Evolutionary conservation across 805 yeast species (phyloP), one percentile per base, ranked within the genome.

Genomic region (Wilhelminamyces savonicus): DNA sequence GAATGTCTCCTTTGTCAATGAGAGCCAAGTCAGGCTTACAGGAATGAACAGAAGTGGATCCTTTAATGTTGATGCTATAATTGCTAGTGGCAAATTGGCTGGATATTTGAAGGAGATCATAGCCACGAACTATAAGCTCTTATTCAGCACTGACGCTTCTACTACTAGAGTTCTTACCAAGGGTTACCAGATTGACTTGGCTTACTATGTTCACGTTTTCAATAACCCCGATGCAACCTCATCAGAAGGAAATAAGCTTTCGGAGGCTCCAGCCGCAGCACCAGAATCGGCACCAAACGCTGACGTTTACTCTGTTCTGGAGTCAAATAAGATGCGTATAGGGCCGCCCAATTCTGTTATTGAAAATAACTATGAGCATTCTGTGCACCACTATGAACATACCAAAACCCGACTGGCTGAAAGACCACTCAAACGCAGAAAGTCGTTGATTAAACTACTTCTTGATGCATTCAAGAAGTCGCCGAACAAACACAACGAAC

Each of bases 1-100:
- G n/a, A 63, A 68, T 23, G 71, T 75, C 0, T 55, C 57, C 19
- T 61, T 69, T 25, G 37, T 54, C 7, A 62, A 59, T 15, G 66
- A 59, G 6, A 48, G n/a, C n/a, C n/a, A n/a, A n/a, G n/a, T n/a
- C n/a, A n/a, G n/a, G n/a, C n/a, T 52, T 5, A 28, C 32, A n/a
- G 50, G 43, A 2, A 31, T 32, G 27, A 42, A 39, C 26, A 40
- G 54, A 31, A 23, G 24, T 12, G 35, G 39, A 8, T 27, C 35
- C 28, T 30, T 45, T 13, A 40, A 40, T 11, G 24, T 49, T 6
- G 46, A 49, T 23, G 56, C 52, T 16, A 40, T 48, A 4, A 41
- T 57, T 10, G 27, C 35, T 3, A 41, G 45, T 2, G 38, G 35
- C 3, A 35, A 52, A 5, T 46, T 63, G 18, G 48, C 37, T 15